Evolutionary conservation across 2,329 filamentous ascomycete species (phyloP), one percentile per base, ranked within the genome.

Genomic region (Emmonsiellopsis sp.): DNA sequence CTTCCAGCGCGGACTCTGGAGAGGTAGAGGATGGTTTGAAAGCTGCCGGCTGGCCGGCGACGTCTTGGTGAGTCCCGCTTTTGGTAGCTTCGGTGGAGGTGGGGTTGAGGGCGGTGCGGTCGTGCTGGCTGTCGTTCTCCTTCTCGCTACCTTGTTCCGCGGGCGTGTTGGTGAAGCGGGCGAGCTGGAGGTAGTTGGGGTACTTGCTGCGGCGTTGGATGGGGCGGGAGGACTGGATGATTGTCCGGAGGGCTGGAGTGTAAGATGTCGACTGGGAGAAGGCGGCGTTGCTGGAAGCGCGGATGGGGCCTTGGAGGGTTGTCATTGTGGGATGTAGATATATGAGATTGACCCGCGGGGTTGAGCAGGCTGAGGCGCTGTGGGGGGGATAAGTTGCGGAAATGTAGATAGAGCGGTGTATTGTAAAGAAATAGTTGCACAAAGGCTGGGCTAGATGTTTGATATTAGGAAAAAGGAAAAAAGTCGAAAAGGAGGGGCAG

Each of bases 1-100:
- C 50, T 14, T 52, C 42, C 13, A 52, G 42, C 33, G 44, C 50
- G 11, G 42, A 44, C 42, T 52, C 50, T 9, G 42, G 50, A 6
- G 42, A 9, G 10, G 50, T 52, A 36, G 11, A 27, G 1, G 42
- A 36, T 3, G 50, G 42, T 7, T 40, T 21, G n/a, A 44, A 52
- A n/a, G 50, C 42, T 11, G 42, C 21, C 11, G 34, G 7, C 42
- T 52, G 40, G n/a, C 33, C 34, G n/a, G 50, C 42, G 42, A 45
- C 42, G n/a, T 52, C 42, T 5, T 4, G 31, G 42, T 52, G n/a
- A 13, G 50, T 46, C 27, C 50, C 33, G 14, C 39, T 43, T 9
- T 39, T 33, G 11, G 50, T 46, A 32, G 2, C 42, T 45, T 52
- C 50, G 14, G 40, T 39, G 33, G 40, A 44, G 14, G 14, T 52